Percentiles rank a stretch among this genome's conserved stretches.
Evolutionary conservation across 2,329 filamentous ascomycete species (phyloP).

Genomic region (Scedosporium boydii): DNA sequence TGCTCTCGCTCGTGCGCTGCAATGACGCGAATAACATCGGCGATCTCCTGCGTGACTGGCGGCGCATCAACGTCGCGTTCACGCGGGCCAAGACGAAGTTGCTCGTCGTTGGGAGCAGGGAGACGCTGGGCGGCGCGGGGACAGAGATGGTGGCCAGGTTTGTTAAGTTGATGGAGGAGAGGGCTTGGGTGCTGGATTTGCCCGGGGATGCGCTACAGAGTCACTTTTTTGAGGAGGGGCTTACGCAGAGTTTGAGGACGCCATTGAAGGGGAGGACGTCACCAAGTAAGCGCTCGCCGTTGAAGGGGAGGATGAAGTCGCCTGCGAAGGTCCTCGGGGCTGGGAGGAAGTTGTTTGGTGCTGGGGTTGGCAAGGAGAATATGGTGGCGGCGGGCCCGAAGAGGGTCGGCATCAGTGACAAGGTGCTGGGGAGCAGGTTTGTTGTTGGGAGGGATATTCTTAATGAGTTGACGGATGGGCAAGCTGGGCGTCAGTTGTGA

Average conservation of each 20-base stretch:
- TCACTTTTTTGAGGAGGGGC: slow-evolving; percentile 56
- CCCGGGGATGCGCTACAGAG: slow-evolving; percentile 51
- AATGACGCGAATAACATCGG: slow-evolving; percentile 80
- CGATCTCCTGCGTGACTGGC: slow-evolving; percentile 82
- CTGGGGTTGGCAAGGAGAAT: slow-evolving; percentile 33
- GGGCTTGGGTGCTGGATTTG: slow-evolving; percentile 73
- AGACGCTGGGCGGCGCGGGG: slow-evolving; percentile 60
- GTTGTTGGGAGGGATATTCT: slow-evolving; percentile 67
- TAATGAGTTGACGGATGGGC: slow-evolving; percentile 54
- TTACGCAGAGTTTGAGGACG: slow-evolving; percentile 30
- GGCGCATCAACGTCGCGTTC: slow-evolving; percentile 90
- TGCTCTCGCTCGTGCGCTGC: slow-evolving; percentile 78
- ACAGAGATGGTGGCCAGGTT: slow-evolving; percentile 72
- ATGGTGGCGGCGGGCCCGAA: slow-evolving; percentile 34
- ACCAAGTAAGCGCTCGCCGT: slow-evolving; percentile 7
- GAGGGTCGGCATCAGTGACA: slow-evolving; percentile 48
- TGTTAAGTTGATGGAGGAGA: slow-evolving; percentile 65
- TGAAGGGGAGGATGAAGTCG: slow-evolving; percentile 20
- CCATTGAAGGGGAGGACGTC: slow-evolving; percentile 7
- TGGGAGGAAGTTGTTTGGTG: slow-evolving; percentile 9
- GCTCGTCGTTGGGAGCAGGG: slow-evolving; percentile 73
- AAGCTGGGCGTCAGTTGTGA: slow-evolving; percentile 18
- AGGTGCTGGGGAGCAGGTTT: slow-evolving; percentile 54
- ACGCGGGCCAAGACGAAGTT: slow-evolving; percentile 89
- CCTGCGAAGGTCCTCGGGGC: slow-evolving; percentile 12